Evolutionary conservation across 306 rosid genomes (phyloP).

Genomic region (Ochetophila trinervis): DNA sequence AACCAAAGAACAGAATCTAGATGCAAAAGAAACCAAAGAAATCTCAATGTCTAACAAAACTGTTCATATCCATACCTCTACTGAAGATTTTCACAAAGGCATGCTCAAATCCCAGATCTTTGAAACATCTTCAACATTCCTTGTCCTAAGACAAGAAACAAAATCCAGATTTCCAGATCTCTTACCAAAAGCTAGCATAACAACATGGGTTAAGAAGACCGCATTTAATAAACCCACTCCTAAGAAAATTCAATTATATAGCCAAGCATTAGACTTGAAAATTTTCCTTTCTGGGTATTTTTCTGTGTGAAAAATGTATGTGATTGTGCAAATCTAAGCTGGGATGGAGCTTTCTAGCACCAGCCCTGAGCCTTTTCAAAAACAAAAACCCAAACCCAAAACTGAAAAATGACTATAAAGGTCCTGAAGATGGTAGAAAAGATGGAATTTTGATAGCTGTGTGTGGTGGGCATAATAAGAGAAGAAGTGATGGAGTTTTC

Average conservation of each 20-base stretch:
- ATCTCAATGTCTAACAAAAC: background rate
- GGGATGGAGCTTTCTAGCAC: conserved; percentile 59
- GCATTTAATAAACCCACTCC: conserved; percentile 15
- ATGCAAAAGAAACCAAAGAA: background rate
- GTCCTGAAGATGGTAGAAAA: conserved; percentile 16
- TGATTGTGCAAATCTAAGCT: conserved; percentile 55
- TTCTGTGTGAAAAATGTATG: conserved; percentile 36
- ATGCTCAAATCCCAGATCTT: conserved; percentile 62
- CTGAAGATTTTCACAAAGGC: conserved; percentile 23
- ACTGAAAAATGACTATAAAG: conserved; percentile 26
- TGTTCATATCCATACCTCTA: conserved; percentile 25
- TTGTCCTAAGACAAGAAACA: conserved; percentile 20
- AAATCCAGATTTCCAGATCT: conserved; percentile 41
- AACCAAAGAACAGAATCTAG: background rate
- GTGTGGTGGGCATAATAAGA: conserved; percentile 30
- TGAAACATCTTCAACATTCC: conserved; percentile 39
- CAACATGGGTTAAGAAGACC: conserved; percentile 14
- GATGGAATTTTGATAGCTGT: conserved; percentile 1
- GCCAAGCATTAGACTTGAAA: conserved; percentile 3
- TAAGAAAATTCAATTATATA: conserved; percentile 32
- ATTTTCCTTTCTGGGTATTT: conserved; percentile 15
- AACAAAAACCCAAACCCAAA: conserved; percentile 26
- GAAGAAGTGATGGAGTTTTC: conserved; percentile 69
- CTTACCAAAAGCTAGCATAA: conserved; percentile 22
- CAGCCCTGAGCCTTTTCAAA: conserved; percentile 29